These are phyloP conservation scores for maize (Zea mays) DNA, from an alignment of 176 grass and related monocot genomes.

Conservation along the genomic window DNA sequence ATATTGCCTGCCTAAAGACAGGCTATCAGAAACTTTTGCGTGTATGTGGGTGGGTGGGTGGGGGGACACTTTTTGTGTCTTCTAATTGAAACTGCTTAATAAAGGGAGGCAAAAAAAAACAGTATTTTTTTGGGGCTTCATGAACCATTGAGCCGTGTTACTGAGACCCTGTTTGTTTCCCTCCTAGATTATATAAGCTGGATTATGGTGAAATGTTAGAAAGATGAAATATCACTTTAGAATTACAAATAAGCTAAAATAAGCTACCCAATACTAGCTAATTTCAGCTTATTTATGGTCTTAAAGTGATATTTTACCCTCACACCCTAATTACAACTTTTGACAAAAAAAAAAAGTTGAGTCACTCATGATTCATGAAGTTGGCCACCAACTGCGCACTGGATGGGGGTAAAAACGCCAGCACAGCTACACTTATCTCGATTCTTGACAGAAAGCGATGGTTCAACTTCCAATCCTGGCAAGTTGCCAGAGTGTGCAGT, in stretches of 20 bases:
- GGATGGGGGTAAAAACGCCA: neutral
- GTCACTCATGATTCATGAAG: slow-evolving; percentile 19
- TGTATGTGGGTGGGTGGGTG: too few relatives aligned
- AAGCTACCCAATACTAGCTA: too few relatives aligned
- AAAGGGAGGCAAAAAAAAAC: neutral
- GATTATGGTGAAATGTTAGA: too few relatives aligned
- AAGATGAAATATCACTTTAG: too few relatives aligned
- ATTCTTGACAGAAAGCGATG: slow-evolving; percentile 48
- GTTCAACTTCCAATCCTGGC: slow-evolving; percentile 28
- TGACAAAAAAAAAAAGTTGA: neutral
- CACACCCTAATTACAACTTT: slow-evolving; percentile 17
- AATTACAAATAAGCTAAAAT: too few relatives aligned
- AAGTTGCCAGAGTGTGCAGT: slow-evolving; percentile 7
- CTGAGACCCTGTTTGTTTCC: too few relatives aligned
- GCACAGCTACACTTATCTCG: slow-evolving; percentile 33
- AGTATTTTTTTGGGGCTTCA: neutral
- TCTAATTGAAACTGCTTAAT: neutral
- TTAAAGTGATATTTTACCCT: too few relatives aligned
- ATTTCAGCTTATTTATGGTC: too few relatives aligned
- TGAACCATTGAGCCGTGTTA: neutral
- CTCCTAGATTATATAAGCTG: too few relatives aligned
- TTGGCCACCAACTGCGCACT: slow-evolving; percentile 31
- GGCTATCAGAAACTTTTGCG: too few relatives aligned
- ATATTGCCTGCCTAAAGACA: neutral
- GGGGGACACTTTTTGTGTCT: too few relatives aligned